phyloP scores from a whole-genome alignment of 2,329 filamentous ascomycete species.

The Bisporella sp. region DNA sequence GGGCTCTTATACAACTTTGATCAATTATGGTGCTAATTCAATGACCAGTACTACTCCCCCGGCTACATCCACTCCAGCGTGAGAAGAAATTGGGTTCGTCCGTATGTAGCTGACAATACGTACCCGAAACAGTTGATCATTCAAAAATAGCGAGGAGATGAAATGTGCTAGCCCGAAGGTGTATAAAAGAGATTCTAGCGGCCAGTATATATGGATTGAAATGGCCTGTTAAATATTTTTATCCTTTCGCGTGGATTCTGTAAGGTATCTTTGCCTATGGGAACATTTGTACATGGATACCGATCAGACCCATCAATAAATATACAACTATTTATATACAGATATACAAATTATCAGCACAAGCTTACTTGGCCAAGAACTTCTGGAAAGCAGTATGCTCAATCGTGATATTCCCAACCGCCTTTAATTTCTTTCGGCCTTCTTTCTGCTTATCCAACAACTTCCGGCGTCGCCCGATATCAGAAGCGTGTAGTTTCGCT shows the following conservation, averaged over 20 bases:
- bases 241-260: too few relatives aligned
- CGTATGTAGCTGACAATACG: too few relatives aligned
- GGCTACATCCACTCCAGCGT: neutral
- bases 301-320: too few relatives aligned
- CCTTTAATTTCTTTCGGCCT: conserved; percentile 78
- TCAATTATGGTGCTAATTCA: too few relatives aligned
- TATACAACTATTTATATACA: neutral
- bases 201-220: too few relatives aligned
- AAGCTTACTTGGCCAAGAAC: conserved; percentile 72
- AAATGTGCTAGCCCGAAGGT: neutral
- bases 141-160: too few relatives aligned
- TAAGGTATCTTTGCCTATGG: too few relatives aligned
- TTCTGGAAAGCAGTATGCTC: conserved; percentile 93
- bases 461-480: conserved; percentile 76
- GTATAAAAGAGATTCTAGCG: neutral
- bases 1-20: too few relatives aligned
- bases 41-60: conserved; percentile 29
- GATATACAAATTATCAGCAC: neutral
- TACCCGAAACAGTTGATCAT: too few relatives aligned
- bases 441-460: conserved; percentile 95
- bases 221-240: too few relatives aligned
- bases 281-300: too few relatives aligned
- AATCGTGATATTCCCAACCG: conserved; percentile 88
- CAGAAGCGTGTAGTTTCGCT: conserved; percentile 85
- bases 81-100: too few relatives aligned